Percentiles rank a stretch among this genome's conserved stretches.
These are phyloP conservation scores for Themeda triandra DNA, from an alignment of 176 grass and related monocot genomes.

Conservation along the genomic window DNA sequence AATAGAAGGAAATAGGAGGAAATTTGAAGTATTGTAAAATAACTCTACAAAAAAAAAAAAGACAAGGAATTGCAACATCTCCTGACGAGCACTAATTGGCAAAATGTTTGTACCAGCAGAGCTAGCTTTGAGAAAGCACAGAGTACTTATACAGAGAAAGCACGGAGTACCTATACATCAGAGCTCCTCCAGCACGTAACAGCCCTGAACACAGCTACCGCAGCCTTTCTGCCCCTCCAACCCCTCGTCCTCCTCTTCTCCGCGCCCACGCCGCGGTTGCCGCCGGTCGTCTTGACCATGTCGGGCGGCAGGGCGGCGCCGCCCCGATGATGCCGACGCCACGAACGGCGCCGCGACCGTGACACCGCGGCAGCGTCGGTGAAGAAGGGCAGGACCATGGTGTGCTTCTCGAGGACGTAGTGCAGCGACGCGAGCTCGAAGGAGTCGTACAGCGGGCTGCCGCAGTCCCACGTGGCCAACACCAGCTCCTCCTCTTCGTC, in stretches of 20 bases:
- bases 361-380: neutral
- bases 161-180: no score
- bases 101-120: no score
- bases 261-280: neutral
- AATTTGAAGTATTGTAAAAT: no score
- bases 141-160: no score
- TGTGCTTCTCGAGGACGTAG: constrained; percentile 46
- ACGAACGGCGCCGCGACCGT: neutral
- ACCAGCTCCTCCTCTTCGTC: neutral
- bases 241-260: neutral
- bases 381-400: constrained; percentile 36
- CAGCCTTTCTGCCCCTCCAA: neutral
- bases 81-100: no score
- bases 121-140: no score
- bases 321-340: neutral
- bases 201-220: neutral
- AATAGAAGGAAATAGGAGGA: no score
- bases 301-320: neutral
- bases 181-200: constrained; percentile 10
- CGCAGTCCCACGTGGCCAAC: constrained; percentile 53
- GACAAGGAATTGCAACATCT: no score
- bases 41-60: no score
- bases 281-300: neutral
- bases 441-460: constrained; percentile 69
- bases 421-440: constrained; percentile 58